Percentiles rank a stretch among this genome's conserved stretches.
These are phyloP conservation scores for Saksenaea oblongispora DNA, from an alignment of 371 early-diverging fungal species.

Conservation along the genomic window DNA sequence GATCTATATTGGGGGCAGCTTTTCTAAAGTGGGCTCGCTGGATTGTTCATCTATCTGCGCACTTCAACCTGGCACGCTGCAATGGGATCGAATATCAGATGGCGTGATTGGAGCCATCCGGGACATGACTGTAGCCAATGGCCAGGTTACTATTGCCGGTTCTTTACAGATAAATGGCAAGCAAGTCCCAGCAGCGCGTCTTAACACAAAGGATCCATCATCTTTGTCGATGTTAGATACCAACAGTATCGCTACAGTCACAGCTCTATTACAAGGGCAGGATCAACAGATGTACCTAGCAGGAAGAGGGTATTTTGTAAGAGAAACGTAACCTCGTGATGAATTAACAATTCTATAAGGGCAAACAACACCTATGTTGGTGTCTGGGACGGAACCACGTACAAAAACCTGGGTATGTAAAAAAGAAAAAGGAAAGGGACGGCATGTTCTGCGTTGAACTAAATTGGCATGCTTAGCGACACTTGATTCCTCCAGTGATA, in stretches of 20 bases:
- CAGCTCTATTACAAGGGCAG: constrained; percentile 23
- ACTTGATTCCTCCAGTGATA: constrained; percentile 17
- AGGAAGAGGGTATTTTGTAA: not conserved
- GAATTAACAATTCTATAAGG: not conserved
- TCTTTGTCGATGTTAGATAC: not conserved
- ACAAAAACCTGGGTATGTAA: constrained; percentile 17
- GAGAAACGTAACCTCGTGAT: not conserved
- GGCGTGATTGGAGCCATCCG: constrained; percentile 16
- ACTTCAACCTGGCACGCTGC: constrained; percentile 21
- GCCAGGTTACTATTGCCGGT: constrained; percentile 18
- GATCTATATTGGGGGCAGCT: constrained; percentile 54
- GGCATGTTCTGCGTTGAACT: no score
- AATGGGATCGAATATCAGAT: constrained; percentile 34
- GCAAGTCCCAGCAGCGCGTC: constrained; percentile 30
- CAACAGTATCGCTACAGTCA: constrained; percentile 22
- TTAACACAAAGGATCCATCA: constrained; percentile 9
- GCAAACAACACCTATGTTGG: constrained; percentile 15
- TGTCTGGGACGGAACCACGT: constrained; percentile 19
- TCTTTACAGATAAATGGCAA: constrained; percentile 25
- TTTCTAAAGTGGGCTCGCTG: constrained; percentile 43
- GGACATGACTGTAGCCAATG: constrained; percentile 12
- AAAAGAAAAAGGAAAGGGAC: not conserved
- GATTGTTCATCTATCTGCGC: constrained; percentile 44
- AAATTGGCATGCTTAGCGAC: not conserved
- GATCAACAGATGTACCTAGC: constrained; percentile 23